A percentile compares a stretch with the other conserved stretches of the same genome.
phyloP scores from a whole-genome alignment of 176 grass and related monocot genomes.

The Eragrostis curvula region DNA sequence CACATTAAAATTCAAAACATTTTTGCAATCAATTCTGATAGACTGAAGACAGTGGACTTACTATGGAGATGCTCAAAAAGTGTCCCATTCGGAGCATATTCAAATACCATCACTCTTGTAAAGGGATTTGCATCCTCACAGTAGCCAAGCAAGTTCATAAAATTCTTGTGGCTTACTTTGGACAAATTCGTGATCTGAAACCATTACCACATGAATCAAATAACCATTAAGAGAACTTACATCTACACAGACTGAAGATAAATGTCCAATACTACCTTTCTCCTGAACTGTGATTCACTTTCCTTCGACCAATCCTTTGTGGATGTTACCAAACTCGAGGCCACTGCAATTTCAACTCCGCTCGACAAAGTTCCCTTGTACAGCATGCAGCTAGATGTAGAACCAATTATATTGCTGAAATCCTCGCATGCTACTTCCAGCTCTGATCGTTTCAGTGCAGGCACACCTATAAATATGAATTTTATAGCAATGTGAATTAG shows the following conservation, averaged over 20 bases:
- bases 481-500: slow-evolving; percentile 33
- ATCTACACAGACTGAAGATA: slow-evolving; percentile 1
- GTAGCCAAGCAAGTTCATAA: slow-evolving; percentile 90
- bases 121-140: slow-evolving; percentile 86
- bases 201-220: slow-evolving; percentile 13
- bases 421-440: slow-evolving; percentile 84
- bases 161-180: slow-evolving; percentile 87
- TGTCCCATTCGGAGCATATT: slow-evolving; percentile 90
- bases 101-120: slow-evolving; percentile 92
- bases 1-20: not conserved
- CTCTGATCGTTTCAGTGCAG: slow-evolving; percentile 72
- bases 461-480: slow-evolving; percentile 69
- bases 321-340: slow-evolving; percentile 55
- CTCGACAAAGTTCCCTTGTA: slow-evolving; percentile 95
- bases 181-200: slow-evolving; percentile 78
- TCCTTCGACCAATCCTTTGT: slow-evolving; percentile 76
- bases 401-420: slow-evolving; percentile 89
- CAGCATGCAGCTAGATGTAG: slow-evolving; percentile 64
- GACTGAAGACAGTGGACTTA: slow-evolving; percentile 38
- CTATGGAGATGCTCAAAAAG: slow-evolving; percentile 94
- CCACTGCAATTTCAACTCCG: slow-evolving; percentile 82
- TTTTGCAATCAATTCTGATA: not conserved
- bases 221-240: not conserved
- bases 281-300: slow-evolving; percentile 77
- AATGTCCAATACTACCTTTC: slow-evolving; percentile 68